Percentiles rank a stretch among this genome's conserved stretches.
Conservation (phyloP, 2,329 filamentous ascomycete species). For the Colletotrichum echinochloae region DNA sequence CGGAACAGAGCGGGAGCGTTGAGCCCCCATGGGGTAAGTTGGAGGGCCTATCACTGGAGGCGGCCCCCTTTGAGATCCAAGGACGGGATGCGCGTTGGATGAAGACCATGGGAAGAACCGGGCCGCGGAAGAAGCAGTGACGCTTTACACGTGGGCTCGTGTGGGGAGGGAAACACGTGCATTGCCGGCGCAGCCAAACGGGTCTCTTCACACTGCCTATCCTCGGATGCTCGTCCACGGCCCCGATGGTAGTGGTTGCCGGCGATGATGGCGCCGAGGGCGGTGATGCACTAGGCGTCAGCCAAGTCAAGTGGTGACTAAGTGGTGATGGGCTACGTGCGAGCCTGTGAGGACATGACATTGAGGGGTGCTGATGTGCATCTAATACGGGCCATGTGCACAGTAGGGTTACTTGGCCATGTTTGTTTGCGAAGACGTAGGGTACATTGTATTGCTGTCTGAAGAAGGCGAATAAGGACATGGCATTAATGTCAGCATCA, state of each 20-base stretch:
- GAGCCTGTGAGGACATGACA: neutral
- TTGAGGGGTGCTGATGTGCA: no score
- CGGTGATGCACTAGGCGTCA: neutral
- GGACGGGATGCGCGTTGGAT: slow-evolving; percentile 10
- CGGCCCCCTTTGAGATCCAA: neutral
- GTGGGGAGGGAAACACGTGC: neutral
- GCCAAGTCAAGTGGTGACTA: slow-evolving; percentile 1
- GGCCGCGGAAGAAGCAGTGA: slow-evolving; percentile 22
- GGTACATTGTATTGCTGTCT: neutral
- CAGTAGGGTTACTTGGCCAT: neutral
- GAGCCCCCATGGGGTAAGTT: slow-evolving; percentile 36
- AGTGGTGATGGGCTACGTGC: neutral
- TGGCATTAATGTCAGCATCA: neutral
- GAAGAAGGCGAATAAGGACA: neutral
- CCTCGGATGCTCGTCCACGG: slow-evolving; percentile 1
- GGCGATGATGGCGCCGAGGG: neutral
- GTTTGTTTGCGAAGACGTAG: neutral
- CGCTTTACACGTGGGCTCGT: slow-evolving; percentile 10
- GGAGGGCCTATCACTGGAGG: slow-evolving; percentile 32
- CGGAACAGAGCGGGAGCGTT: slow-evolving; percentile 38
- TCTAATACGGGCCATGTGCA: neutral
- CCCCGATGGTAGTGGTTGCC: neutral
- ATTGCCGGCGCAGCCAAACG: neutral
- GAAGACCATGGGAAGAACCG: slow-evolving; percentile 35
- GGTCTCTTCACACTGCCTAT: neutral